A percentile compares a stretch with the other conserved stretches of the same genome.
Conservation (phyloP, 345 rosid genomes). For the Eucalyptus cladocalyx region DNA sequence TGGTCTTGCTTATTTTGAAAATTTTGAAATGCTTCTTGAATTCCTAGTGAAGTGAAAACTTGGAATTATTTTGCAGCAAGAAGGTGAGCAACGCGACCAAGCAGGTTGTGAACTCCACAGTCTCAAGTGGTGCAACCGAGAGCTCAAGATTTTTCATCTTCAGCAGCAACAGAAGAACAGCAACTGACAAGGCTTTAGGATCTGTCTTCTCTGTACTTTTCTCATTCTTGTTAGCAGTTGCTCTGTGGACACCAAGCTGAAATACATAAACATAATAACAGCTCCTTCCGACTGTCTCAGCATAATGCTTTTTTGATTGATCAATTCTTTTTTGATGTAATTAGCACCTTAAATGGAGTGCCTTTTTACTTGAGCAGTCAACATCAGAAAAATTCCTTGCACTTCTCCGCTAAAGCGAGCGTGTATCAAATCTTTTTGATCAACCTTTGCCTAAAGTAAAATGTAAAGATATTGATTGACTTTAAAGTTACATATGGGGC, state of each 20-base stretch:
- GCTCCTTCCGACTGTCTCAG: background rate
- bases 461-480: background rate
- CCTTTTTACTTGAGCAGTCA: background rate
- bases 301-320: background rate
- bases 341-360: background rate
- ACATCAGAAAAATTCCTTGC: background rate
- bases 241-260: conserved; percentile 11
- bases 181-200: background rate
- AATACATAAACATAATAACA: background rate
- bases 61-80: conserved; percentile 37
- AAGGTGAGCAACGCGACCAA: conserved; percentile 55
- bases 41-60: background rate
- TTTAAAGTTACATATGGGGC: background rate
- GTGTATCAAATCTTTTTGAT: background rate
- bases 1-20: background rate
- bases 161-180: conserved; percentile 10
- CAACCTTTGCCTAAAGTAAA: background rate
- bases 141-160: conserved; percentile 9
- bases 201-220: conserved; percentile 12
- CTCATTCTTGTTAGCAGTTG: conserved; percentile 28
- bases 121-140: conserved; percentile 25
- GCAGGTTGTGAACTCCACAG: conserved; percentile 45
- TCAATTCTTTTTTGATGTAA: background rate
- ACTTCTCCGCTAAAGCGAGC: background rate
- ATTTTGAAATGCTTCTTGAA: background rate